Base-by-base conservation (phyloP, 441 rosid genomes). In the Populus trichocarpa region DNA sequence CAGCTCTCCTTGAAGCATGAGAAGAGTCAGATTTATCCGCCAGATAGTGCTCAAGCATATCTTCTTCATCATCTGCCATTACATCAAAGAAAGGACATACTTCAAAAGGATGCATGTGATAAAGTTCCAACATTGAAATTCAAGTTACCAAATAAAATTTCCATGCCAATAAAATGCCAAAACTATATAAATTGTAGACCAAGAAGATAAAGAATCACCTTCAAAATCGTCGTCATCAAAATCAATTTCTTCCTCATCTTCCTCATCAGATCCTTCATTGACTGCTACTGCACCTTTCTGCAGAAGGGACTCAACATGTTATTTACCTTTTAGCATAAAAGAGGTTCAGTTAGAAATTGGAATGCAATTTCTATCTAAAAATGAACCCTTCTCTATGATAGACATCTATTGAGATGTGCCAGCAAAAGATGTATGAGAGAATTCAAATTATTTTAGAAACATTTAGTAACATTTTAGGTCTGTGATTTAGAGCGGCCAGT, bases 31-130 rank as follows among this genome's bases (percentile, higher is more conserved):
- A 86, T 84, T 96, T 96, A 90, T 94, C 97, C 0, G 98, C 97
- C 81, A 94, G 86, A 82, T 92, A 94, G 81, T 92, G 99, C 90
- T 94, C 97, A 26, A 96, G 89, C 98, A 96, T 94, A 84, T 93
- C 99, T 46, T 89, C 94, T 86, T 96, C 98, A 11, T 94, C 99
- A 83, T 92, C 99, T 88, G 88, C 83, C 73, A 77, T 63, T 3
- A 25, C 8, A 67, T 30, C 77, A 72, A 57, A 76, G 42, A 75
- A 72, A 77, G 50, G 18, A 77, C 67, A 28, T 53, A 68, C 38
- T 71, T 71, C 23, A 68, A 59, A 38, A 69, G 63, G 67, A 67
- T 61, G 63, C 65, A 33, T 14, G 23, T 26, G 70, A 77, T 65
- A n/a, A 18, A 6, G 10, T 46, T 30, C 61, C 8, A 13, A 14